Evolutionary conservation across 2,329 filamentous ascomycete genomes (phyloP).

Genomic region (Stromatinia cepivora): DNA sequence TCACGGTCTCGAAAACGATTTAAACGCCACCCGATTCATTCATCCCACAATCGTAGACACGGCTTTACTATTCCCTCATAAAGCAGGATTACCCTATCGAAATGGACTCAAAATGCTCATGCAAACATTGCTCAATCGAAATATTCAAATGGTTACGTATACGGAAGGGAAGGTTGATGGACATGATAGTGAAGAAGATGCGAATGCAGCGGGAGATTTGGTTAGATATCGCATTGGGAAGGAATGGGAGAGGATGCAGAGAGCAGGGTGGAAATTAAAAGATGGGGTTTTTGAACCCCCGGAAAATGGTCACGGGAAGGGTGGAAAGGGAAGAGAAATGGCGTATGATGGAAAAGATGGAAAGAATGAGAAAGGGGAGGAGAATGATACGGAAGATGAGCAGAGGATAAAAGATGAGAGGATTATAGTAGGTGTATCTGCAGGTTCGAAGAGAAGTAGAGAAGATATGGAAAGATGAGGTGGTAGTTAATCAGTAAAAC

Average conservation of each 20-base stretch:
- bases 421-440: background rate
- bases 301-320: background rate
- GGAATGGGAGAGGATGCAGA: conserved; percentile 67
- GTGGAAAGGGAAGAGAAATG: too few species aligned
- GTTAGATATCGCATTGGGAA: conserved; percentile 70
- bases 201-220: conserved; percentile 82
- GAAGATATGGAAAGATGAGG: background rate
- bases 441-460: background rate
- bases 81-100: conserved; percentile 71
- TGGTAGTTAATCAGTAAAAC: background rate
- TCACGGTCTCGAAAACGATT: conserved; percentile 92
- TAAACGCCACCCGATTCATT: conserved; percentile 79
- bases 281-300: conserved; percentile 43
- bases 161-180: conserved; percentile 49
- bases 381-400: background rate
- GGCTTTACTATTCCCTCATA: conserved; percentile 78
- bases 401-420: background rate
- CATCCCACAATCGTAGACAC: conserved; percentile 87
- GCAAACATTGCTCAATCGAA: conserved; percentile 65
- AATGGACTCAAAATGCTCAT: conserved; percentile 76
- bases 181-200: conserved; percentile 92
- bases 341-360: background rate
- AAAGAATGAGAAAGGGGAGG: background rate
- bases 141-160: conserved; percentile 74
- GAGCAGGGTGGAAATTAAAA: conserved; percentile 65